phyloP scores from a whole-genome alignment of 2,329 filamentous ascomycete genomes.

The Herpomyces periplanetae region DNA sequence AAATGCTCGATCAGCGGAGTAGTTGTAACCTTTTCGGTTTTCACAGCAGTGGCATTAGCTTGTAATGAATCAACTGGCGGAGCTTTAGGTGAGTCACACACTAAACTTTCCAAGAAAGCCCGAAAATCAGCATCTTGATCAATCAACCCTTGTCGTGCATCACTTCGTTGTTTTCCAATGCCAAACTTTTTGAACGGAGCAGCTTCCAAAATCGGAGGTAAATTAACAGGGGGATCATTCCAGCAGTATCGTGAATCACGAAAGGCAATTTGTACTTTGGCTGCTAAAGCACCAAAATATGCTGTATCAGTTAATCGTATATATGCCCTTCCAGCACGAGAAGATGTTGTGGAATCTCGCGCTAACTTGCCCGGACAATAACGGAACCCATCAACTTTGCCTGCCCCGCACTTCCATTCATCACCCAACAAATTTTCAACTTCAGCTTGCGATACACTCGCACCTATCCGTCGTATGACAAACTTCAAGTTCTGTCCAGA shows the following conservation, averaged over 20 bases:
- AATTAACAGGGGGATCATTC: constrained; percentile 28
- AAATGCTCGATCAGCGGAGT: constrained; percentile 69
- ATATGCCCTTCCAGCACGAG: constrained; percentile 39
- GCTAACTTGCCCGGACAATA: too few species aligned
- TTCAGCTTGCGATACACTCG: constrained; percentile 41
- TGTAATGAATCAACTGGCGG: constrained; percentile 14
- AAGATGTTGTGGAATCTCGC: constrained; percentile 52
- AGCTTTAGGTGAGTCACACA: constrained; percentile 26
- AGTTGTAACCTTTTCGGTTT: constrained; percentile 23
- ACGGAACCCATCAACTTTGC: constrained; percentile 46
- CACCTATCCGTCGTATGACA: constrained; percentile 43
- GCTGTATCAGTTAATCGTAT: constrained; percentile 35
- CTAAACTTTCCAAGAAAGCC: constrained; percentile 52
- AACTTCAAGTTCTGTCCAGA: constrained; percentile 35
- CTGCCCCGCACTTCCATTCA: constrained; percentile 41
- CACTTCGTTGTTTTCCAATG: constrained; percentile 27
- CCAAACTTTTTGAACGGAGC: constrained; percentile 52
- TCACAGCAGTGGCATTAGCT: constrained; percentile 11
- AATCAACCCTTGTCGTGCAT: constrained; percentile 65
- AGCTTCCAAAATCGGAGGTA: constrained; percentile 41
- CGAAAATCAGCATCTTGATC: constrained; percentile 91
- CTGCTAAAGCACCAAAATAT: constrained; percentile 23
- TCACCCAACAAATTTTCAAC: constrained; percentile 29
- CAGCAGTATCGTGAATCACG: constrained; percentile 42
- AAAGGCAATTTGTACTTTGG: constrained; percentile 26